Evolutionary conservation across 2,329 filamentous ascomycete species (phyloP).

Genomic region (Ophiocordyceps australis): DNA sequence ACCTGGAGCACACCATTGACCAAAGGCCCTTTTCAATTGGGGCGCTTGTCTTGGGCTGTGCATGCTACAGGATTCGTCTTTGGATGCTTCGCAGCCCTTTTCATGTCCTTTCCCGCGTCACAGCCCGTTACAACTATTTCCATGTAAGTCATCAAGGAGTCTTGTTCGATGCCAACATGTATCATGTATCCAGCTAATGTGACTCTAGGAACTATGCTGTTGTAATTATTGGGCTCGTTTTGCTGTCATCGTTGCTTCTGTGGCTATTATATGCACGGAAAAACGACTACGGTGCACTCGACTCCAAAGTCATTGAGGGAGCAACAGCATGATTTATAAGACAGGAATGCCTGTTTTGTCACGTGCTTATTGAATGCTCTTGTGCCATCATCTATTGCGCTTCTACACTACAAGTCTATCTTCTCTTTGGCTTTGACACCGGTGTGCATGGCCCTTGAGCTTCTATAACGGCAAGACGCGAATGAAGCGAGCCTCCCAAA

Average conservation of each 20-base stretch:
- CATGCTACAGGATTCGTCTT: constrained; percentile 1
- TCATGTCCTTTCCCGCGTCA: constrained; percentile 3
- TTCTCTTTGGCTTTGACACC: too few species aligned
- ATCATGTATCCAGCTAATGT: neutral
- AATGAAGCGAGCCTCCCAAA: too few species aligned
- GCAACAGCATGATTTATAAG: too few species aligned
- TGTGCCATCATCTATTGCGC: too few species aligned
- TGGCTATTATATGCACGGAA: neutral
- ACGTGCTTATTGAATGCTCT: too few species aligned
- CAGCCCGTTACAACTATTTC: constrained; percentile 1
- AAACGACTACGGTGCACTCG: too few species aligned
- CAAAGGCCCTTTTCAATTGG: constrained; percentile 2
- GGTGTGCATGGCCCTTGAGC: too few species aligned
- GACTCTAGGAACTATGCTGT: constrained; percentile 2
- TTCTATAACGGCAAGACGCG: too few species aligned
- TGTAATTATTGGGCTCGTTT: constrained; percentile 1
- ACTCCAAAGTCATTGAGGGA: too few species aligned
- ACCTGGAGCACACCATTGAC: constrained; percentile 1
- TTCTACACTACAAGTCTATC: too few species aligned
- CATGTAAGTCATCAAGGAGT: too few species aligned
- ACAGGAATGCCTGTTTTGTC: too few species aligned
- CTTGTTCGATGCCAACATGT: neutral
- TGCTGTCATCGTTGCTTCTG: neutral
- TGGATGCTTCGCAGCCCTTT: constrained; percentile 2
- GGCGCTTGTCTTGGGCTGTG: neutral